Evolutionary conservation across 1,284 basidiomycete genomes (phyloP).

Genomic region (Cystobasidium slooffiae): DNA sequence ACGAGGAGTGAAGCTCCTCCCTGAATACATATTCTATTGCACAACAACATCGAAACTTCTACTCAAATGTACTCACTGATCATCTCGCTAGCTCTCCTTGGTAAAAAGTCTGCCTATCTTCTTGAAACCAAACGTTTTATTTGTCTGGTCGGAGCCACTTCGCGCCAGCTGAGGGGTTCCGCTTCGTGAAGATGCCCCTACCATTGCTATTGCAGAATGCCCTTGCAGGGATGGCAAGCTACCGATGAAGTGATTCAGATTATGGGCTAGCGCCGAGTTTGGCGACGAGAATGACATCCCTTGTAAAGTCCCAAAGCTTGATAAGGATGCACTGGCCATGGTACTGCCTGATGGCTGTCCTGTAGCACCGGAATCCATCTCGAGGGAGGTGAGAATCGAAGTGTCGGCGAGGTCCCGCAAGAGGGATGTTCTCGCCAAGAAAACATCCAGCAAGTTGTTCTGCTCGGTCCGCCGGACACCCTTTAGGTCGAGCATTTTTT

Average conservation of each 20-base stretch:
- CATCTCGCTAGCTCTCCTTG: conserved; percentile 2
- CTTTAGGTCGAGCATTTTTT: conserved; percentile 96
- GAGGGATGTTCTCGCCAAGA: conserved; percentile 86
- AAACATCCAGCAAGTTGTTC: conserved; percentile 85
- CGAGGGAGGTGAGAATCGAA: conserved; percentile 70
- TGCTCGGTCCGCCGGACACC: conserved; percentile 84
- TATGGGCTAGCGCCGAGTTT: conserved; percentile 44
- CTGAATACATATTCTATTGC: too few species aligned
- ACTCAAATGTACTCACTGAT: neutral
- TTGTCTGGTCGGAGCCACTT: neutral
- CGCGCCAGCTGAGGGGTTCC: conserved; percentile 24
- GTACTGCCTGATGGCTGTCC: neutral
- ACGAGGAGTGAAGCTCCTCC: too few species aligned
- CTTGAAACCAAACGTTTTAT: conserved; percentile 31
- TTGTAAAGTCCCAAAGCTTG: conserved; percentile 9
- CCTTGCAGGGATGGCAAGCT: conserved; percentile 40
- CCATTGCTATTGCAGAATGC: conserved; percentile 10
- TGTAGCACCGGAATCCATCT: conserved; percentile 28
- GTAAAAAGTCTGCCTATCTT: conserved; percentile 42
- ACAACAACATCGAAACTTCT: neutral
- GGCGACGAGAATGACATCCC: conserved; percentile 34
- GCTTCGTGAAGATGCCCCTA: conserved; percentile 13
- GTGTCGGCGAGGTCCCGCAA: conserved; percentile 80
- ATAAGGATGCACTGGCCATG: neutral
- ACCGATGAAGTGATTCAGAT: conserved; percentile 46